These are phyloP conservation scores for Pisolithus albus DNA, from an alignment of 768 basidiomycete species.

Conservation along the genomic window DNA sequence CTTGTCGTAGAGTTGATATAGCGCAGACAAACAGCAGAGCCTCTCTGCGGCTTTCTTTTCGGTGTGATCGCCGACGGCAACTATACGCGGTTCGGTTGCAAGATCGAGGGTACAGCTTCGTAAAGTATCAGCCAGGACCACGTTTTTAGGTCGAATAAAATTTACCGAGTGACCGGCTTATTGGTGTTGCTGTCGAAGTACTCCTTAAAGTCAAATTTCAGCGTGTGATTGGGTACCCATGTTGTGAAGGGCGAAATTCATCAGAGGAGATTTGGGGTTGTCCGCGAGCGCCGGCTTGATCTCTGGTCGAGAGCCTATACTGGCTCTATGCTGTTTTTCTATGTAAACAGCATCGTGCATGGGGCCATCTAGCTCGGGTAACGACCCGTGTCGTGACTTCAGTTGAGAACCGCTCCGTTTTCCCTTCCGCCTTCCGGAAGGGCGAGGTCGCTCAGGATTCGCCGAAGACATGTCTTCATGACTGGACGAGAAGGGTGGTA, in stretches of 20 bases:
- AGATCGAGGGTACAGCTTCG: slow-evolving; percentile 21
- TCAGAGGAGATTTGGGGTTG: slow-evolving; percentile 49
- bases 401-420: background rate
- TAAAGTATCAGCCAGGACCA: background rate
- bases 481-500: slow-evolving; percentile 22
- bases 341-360: slow-evolving; percentile 33
- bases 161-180: slow-evolving; percentile 17
- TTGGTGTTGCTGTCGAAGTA: slow-evolving; percentile 11
- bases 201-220: slow-evolving; percentile 12
- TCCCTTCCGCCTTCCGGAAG: background rate
- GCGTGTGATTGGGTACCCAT: slow-evolving; percentile 2
- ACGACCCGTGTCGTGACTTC: background rate
- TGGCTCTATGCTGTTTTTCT: slow-evolving; percentile 17
- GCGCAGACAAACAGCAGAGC: slow-evolving; percentile 68
- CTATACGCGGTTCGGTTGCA: slow-evolving; percentile 30
- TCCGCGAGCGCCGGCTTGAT: slow-evolving; percentile 27
- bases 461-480: slow-evolving; percentile 1
- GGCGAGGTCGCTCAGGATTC: background rate
- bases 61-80: slow-evolving; percentile 56
- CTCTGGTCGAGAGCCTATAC: slow-evolving; percentile 1
- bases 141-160: background rate
- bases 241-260: slow-evolving; percentile 30
- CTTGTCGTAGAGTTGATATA: slow-evolving; percentile 58
- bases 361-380: slow-evolving; percentile 23
- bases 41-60: slow-evolving; percentile 60